Percentiles rank a stretch among this genome's conserved stretches.
Evolutionary conservation across 2,329 filamentous ascomycete genomes (phyloP).

Genomic region (Domatiomyces catenatus): DNA sequence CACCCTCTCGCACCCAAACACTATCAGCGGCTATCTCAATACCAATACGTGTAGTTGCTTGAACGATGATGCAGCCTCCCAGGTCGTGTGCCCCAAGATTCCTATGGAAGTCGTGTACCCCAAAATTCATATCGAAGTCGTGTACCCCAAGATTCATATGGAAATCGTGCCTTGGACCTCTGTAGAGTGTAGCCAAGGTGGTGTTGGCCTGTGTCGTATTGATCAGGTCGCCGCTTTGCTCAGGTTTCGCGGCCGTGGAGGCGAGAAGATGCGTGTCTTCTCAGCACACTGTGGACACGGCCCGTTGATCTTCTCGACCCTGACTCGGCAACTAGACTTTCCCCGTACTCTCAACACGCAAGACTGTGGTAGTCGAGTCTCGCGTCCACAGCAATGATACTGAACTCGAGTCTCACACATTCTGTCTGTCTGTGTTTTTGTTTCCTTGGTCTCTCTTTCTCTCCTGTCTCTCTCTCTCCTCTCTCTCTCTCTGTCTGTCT

Average conservation of each 20-base stretch:
- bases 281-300: background rate
- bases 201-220: background rate
- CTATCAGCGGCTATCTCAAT: no score
- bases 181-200: background rate
- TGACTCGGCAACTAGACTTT: background rate
- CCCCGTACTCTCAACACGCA: background rate
- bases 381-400: background rate
- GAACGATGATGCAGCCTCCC: no score
- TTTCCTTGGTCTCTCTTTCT: no score
- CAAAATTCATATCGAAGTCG: no score
- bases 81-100: background rate
- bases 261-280: background rate
- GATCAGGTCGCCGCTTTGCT: background rate
- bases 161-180: background rate
- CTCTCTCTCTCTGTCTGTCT: background rate
- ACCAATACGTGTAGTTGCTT: no score
- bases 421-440: background rate
- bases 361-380: background rate
- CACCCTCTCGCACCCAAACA: background rate
- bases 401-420: background rate
- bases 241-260: background rate
- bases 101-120: background rate
- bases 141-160: background rate
- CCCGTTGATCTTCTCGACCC: background rate
- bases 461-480: no score